Evolutionary conservation across 192 early-diverging fungal species (phyloP), one percentile per base, ranked within the genome.

Genomic region (Coemansia sp.): DNA sequence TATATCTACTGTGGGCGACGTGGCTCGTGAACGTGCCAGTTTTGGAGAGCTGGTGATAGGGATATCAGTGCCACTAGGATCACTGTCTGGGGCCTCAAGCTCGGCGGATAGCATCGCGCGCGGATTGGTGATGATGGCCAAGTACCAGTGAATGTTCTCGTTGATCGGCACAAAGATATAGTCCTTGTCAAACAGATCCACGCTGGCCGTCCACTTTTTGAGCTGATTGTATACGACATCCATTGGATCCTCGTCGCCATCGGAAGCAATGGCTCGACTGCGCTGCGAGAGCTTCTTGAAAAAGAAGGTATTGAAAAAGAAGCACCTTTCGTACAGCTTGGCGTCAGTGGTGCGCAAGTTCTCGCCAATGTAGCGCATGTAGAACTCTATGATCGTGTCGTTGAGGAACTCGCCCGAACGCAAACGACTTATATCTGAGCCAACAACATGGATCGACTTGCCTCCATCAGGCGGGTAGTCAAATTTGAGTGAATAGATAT

Each of bases 121-220:
- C 3, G 92, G 88, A 64, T 97, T 92, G 73, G 74, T 82, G 19
- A 97, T 89, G 2, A 97, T 76, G 45, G 89, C 91, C 24, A 94
- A 81, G 72, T 97, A 94, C 95, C 95, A 97, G 63, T 97, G 95
- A 44, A 91, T 81, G 86, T 91, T 87, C 74, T 97, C 93, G 74
- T 95, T 90, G 70, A 97, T 93, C 13, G 95, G 95, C 14, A 97
- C 83, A 70, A 97, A 84, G 42, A 95, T 81, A 66, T 88, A 92
- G 39, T 86, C 85, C 64, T 90, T 93, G 4, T 75, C 72, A 69
- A 97, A 94, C 7, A 97, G 67, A 68, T 94, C 85, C 33, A 93
- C 81, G 21, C 79, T 88, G 42, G 88, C 78, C 2, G 93, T 94
- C 92, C 92, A 94, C 71, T 85, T 87, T 74, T 89, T 88, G 24